phyloP scores from a whole-genome alignment of 2,329 filamentous ascomycete genomes.

The Trichothecium roseum region DNA sequence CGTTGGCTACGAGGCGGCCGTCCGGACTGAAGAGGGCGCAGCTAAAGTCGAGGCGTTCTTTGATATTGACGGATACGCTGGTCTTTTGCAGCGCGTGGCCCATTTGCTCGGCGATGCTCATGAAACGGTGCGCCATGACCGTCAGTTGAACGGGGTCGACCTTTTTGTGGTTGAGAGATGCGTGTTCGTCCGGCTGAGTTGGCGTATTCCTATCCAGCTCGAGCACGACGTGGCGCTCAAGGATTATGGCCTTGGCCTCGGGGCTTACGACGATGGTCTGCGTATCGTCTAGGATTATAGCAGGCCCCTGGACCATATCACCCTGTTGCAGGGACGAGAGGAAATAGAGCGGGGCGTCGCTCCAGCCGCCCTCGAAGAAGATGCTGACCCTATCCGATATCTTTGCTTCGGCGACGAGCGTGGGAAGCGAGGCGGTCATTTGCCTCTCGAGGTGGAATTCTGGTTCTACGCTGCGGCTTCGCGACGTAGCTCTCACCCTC shows the following conservation, averaged over 20 bases:
- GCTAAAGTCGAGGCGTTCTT: slow-evolving; percentile 69
- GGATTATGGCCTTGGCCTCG: slow-evolving; percentile 1
- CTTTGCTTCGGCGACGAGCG: slow-evolving; percentile 4
- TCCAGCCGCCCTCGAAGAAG: slow-evolving; percentile 66
- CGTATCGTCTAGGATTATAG: slow-evolving; percentile 4
- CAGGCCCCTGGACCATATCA: slow-evolving; percentile 1
- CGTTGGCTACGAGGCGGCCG: slow-evolving; percentile 63
- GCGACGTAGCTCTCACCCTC: slow-evolving; percentile 27
- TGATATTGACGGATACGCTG: slow-evolving; percentile 65
- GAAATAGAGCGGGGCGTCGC: slow-evolving; percentile 40
- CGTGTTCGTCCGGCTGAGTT: background rate
- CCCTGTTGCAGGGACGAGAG: slow-evolving; percentile 26
- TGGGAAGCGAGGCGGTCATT: background rate
- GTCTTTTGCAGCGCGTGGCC: slow-evolving; percentile 68
- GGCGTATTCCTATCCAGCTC: slow-evolving; percentile 1
- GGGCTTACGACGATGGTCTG: slow-evolving; percentile 4
- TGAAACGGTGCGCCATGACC: slow-evolving; percentile 70
- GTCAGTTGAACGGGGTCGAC: slow-evolving; percentile 65
- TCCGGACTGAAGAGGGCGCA: slow-evolving; percentile 67
- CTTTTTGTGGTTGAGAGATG: background rate
- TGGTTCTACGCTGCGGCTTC: slow-evolving; percentile 13
- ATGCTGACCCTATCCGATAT: slow-evolving; percentile 50
- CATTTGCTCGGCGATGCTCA: slow-evolving; percentile 78
- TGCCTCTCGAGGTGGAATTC: slow-evolving; percentile 5
- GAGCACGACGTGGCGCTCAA: slow-evolving; percentile 3